Conservation (phyloP, 2,329 filamentous ascomycete species). For the Ophiognomonia clavigignenti-juglandacearum region DNA sequence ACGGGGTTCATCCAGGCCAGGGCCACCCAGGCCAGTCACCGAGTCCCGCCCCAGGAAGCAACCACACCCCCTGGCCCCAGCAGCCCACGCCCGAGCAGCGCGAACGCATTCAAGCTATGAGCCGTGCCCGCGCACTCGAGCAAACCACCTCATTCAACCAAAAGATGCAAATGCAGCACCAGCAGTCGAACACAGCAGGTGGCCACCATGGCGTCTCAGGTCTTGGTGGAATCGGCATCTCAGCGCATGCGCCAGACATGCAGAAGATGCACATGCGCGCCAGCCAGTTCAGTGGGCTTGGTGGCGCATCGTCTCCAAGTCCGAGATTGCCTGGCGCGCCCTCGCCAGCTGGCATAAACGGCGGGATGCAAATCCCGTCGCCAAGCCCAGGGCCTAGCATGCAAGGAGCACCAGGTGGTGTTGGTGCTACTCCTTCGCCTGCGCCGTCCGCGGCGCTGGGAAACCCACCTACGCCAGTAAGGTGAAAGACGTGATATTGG, state of each 20-base stretch:
- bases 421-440: constrained; percentile 25
- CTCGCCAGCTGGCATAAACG: constrained; percentile 17
- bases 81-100: constrained; percentile 23
- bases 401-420: too few species aligned
- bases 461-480: constrained; percentile 21
- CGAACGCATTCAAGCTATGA: constrained; percentile 19
- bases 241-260: constrained; percentile 27
- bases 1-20: constrained; percentile 11
- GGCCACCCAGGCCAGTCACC: constrained; percentile 6
- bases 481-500: too few species aligned
- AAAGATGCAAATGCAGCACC: constrained; percentile 19
- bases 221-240: constrained; percentile 33
- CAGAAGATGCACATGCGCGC: constrained; percentile 31
- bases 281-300: constrained; percentile 28
- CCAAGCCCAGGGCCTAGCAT: constrained; percentile 20
- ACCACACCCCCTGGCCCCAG: constrained; percentile 8
- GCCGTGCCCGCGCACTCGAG: constrained; percentile 4
- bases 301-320: constrained; percentile 32
- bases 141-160: constrained; percentile 12
- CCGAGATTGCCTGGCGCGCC: constrained; percentile 18
- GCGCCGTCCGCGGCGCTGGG: constrained; percentile 27
- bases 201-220: constrained; percentile 41
- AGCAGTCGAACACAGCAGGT: constrained; percentile 33
- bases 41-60: constrained; percentile 2
- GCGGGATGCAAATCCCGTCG: constrained; percentile 11